Base-by-base conservation (phyloP, 441 rosid genomes). In the Mallotus japonicus region DNA sequence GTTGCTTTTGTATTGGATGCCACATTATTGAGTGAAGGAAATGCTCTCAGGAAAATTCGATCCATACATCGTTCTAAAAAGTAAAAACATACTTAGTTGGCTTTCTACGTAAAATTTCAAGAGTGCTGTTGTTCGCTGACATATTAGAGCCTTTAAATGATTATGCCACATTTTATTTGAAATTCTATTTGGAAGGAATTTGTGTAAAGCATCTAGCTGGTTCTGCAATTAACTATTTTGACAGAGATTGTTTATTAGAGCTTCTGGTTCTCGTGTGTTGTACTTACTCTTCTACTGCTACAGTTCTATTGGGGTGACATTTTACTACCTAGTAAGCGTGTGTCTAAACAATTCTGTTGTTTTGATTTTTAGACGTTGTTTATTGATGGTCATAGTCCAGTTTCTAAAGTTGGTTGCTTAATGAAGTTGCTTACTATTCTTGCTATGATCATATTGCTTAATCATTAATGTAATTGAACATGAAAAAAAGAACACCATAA, bases 171-270 rank as follows among this genome's bases (percentile, higher is more conserved):
- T 40, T 24, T 44, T 13, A 15, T 22, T 46, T 16, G 22, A 24
- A 49, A 9, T 58, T 4, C 32, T 32, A 24, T 59, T 28, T 20
- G 15, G 44, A 58, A 58, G 6, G 20, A 42, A 58, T 55, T 44
- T 69, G 11, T 69, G 42, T 15, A 57, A 69, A n/a, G 40, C n/a
- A 15, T 69, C 8, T 69, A 42, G 40, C 65, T 8, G 12, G 24
- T 9, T 67, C 20, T 28, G 19, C 59, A 15, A 32, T 22, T n/a
- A n/a, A 32, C 17, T 17, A 47, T n/a, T 60, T 24, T 20, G 46
- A 15, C 24, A 47, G 28, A 28, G 44, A 59, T 24, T 47, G 6
- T 16, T 5, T 60, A 46, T 49, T 42, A 59, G 0, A 12, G 37
- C 15, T n/a, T 16, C 22, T 53, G 40, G 17, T 54, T 28, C 69